A percentile compares a stretch with the other conserved stretches of the same genome.
Conservation (phyloP, 2,329 filamentous ascomycete genomes). For the Pestalotiopsis sp. region DNA sequence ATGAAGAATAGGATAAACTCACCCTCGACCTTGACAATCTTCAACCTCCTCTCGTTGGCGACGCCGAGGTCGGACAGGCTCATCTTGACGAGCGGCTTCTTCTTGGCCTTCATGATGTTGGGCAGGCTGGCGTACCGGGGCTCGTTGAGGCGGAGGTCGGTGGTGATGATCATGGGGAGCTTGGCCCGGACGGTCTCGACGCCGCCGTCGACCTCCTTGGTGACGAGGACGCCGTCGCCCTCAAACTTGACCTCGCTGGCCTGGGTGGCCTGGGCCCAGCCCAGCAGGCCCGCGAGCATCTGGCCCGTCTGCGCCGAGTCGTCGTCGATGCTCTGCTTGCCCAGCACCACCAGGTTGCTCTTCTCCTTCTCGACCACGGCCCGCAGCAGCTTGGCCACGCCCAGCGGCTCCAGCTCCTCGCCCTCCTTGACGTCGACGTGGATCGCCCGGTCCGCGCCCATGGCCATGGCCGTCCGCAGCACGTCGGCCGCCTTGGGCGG, state of each 20-base stretch:
- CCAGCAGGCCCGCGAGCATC: constrained; percentile 92
- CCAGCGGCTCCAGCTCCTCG: constrained; percentile 81
- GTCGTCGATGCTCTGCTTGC: constrained; percentile 98
- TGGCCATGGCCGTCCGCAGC: constrained; percentile 95
- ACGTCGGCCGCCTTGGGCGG: constrained; percentile 86
- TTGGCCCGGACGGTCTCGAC: constrained; percentile 85
- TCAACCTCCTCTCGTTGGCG: constrained; percentile 74
- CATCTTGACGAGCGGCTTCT: constrained; percentile 97
- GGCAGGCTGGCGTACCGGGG: constrained; percentile 93
- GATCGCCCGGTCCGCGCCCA: constrained; percentile 92
- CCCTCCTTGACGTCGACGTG: constrained; percentile 81
- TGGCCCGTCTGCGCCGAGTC: constrained; percentile 95
- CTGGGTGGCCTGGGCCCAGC: constrained; percentile 94
- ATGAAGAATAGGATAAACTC: constrained; percentile 19
- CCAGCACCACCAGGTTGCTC: constrained; percentile 88
- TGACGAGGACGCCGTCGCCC: constrained; percentile 73
- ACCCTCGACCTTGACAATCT: constrained; percentile 88
- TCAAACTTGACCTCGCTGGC: constrained; percentile 82
- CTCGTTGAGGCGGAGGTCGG: constrained; percentile 92
- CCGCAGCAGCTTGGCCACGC: constrained; percentile 87
- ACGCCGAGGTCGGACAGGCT: constrained; percentile 81
- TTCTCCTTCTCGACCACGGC: constrained; percentile 81
- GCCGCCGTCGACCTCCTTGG: constrained; percentile 92
- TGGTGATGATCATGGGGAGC: constrained; percentile 92
- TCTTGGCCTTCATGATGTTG: constrained; percentile 99